Evolutionary conservation across 1,139 yeast species (phyloP), one percentile per base, ranked within the genome.

Genomic region (Wickerhamomyces sp.): DNA sequence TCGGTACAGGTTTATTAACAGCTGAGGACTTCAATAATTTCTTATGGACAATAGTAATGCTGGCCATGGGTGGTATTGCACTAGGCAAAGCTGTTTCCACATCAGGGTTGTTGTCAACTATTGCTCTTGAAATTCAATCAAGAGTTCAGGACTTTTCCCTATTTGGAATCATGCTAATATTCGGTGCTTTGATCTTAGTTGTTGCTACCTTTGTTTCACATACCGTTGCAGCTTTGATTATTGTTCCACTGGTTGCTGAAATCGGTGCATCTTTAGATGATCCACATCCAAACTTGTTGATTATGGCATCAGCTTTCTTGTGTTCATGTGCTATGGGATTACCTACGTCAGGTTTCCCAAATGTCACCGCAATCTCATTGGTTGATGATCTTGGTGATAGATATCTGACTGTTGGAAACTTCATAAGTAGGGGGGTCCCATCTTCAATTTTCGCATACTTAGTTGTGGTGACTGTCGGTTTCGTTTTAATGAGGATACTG

Each of bases 31-130:
- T 91, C 63, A 91, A 91, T 67, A 89, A 86, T 61, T 91, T 86
- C 67, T 81, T 95, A 52, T 91, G 98, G 98, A 84, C 93, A 1
- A 91, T 91, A 58, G 90, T 91, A 18, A 78, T 91, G 47, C 73
- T 91, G 53, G 97, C 97, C 7, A 90, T 90, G 97, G 98, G 98
- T 46, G 98, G 98, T 57, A 76, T 89, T 50, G 95, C 96, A 0
- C 72, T 91, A 38, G 98, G 98, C 49, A 87, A 85, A 62, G 96
- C 95, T 1, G 95, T 91, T 7, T 78, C 93, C 1, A 83, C 94
- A 3, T 87, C 95, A 1, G 97, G 97, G 0, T 71, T 91, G 45
- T 72, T 91, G 46, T 74, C 75, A n/a, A 82, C 94, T 1, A 79
- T 89, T 51, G 97, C 97, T 2, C 60, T 66, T 13, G 71, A 79